These are phyloP conservation scores for Colletotrichum tabaci DNA, from an alignment of 2,329 filamentous ascomycete species.

Conservation along the genomic window DNA sequence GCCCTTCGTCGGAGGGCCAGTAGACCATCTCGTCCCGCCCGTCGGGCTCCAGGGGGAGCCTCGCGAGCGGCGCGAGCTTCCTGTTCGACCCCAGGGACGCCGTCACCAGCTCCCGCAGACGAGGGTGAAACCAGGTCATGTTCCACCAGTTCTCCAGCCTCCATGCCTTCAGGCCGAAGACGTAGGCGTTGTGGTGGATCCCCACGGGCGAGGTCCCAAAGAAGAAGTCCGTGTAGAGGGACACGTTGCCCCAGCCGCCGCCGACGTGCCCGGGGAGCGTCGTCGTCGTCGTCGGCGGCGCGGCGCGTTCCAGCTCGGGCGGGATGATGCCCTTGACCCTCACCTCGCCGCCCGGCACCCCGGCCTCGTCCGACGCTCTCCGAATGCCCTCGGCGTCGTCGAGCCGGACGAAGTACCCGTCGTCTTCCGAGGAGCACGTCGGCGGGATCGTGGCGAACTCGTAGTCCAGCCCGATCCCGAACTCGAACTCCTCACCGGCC, in stretches of 20 bases:
- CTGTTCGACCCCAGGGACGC: slow-evolving; percentile 44
- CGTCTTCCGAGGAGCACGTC: slow-evolving; percentile 55
- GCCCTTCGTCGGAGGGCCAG: slow-evolving; percentile 44
- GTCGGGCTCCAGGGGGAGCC: slow-evolving; percentile 19
- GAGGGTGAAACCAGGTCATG: slow-evolving; percentile 54
- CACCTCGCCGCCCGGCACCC: slow-evolving; percentile 49
- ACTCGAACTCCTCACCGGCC: slow-evolving; percentile 51
- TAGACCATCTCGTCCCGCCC: slow-evolving; percentile 45
- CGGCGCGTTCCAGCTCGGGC: slow-evolving; percentile 46
- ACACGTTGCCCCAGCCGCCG: slow-evolving; percentile 48
- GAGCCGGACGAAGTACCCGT: slow-evolving; percentile 53
- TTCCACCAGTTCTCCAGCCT: slow-evolving; percentile 54
- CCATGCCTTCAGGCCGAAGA: slow-evolving; percentile 50
- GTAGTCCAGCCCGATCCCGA: slow-evolving; percentile 57
- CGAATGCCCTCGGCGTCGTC: slow-evolving; percentile 46
- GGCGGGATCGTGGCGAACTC: slow-evolving; percentile 55
- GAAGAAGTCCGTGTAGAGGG: slow-evolving; percentile 56
- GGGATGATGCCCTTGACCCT: slow-evolving; percentile 50
- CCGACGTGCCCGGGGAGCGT: slow-evolving; percentile 33
- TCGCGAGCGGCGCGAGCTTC: slow-evolving; percentile 45
- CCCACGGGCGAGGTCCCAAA: slow-evolving; percentile 54
- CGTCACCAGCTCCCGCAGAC: slow-evolving; percentile 50
- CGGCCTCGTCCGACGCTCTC: slow-evolving; percentile 48
- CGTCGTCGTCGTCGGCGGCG: slow-evolving; percentile 14
- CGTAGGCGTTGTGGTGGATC: slow-evolving; percentile 57